Conservation (phyloP, 768 basidiomycete genomes). For the Leccinellum luteum region DNA sequence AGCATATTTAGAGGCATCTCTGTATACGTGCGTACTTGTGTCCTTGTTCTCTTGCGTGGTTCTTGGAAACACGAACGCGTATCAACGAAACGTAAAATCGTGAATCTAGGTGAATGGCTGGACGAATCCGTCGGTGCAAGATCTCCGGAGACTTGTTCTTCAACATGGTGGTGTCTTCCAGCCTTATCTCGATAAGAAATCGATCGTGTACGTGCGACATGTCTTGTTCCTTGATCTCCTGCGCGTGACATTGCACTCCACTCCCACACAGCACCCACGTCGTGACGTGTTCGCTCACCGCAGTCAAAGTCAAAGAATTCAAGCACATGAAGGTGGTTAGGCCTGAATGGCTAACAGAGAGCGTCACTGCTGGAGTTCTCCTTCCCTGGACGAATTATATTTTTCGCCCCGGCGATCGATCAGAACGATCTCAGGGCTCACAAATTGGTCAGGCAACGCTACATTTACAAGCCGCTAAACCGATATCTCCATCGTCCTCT, state of each 20-base stretch:
- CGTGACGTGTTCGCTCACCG: slow-evolving; percentile 86
- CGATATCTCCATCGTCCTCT: background rate
- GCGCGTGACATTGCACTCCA: background rate
- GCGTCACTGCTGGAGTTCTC: slow-evolving; percentile 60
- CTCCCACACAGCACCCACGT: slow-evolving; percentile 73
- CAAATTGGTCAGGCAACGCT: slow-evolving; percentile 20
- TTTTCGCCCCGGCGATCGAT: slow-evolving; percentile 48
- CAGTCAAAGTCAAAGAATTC: slow-evolving; percentile 86
- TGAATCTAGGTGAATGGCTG: slow-evolving; percentile 78
- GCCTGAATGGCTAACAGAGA: slow-evolving; percentile 87
- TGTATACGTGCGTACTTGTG: slow-evolving; percentile 68
- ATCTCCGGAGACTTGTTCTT: slow-evolving; percentile 74
- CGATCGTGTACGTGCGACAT: slow-evolving; percentile 53
- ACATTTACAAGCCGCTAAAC: slow-evolving; percentile 5
- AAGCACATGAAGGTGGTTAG: slow-evolving; percentile 85
- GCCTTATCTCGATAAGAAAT: slow-evolving; percentile 79
- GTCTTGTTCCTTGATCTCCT: background rate
- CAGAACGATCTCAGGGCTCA: slow-evolving; percentile 50
- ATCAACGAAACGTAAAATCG: background rate
- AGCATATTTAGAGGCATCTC: slow-evolving; percentile 70
- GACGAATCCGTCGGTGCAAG: slow-evolving; percentile 85
- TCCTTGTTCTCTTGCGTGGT: background rate
- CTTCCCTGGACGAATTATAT: slow-evolving; percentile 81
- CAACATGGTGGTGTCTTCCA: slow-evolving; percentile 82
- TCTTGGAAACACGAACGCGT: background rate